Evolutionary conservation across 352 stramenopile species (phyloP).

Genomic region (Phytophthora hybrid): DNA sequence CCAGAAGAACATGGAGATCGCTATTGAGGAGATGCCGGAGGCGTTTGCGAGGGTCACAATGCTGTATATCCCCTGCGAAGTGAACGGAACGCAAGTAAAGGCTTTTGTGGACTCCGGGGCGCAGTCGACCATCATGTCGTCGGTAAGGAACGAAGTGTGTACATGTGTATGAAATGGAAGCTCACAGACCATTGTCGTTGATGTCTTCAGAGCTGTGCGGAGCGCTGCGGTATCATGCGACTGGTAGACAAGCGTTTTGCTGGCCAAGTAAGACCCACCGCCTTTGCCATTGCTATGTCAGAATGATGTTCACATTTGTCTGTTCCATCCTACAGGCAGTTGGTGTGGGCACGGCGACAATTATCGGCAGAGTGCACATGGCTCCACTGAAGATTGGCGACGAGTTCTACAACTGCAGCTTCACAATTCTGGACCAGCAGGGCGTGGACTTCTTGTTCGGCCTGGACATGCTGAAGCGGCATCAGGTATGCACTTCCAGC

Average conservation of each 20-base stretch:
- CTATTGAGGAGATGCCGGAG: conserved; percentile 90
- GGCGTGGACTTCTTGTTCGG: conserved; percentile 98
- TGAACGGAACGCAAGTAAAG: conserved; percentile 87
- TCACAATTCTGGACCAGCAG: conserved; percentile 94
- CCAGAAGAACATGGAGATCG: conserved; percentile 92
- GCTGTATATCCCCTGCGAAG: conserved; percentile 90
- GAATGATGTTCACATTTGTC: conserved; percentile 35
- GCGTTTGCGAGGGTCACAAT: conserved; percentile 88
- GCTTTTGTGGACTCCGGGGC: conserved; percentile 93
- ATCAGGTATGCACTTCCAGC: conserved; percentile 69
- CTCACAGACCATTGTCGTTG: conserved; percentile 1
- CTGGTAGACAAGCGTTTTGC: conserved; percentile 90
- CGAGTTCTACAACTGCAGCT: conserved; percentile 94
- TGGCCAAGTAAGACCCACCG: conserved; percentile 68
- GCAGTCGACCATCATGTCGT: conserved; percentile 94
- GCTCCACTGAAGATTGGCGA: conserved; percentile 91
- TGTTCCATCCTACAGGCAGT: conserved; percentile 69
- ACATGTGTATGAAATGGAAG: not conserved
- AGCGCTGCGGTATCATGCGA: conserved; percentile 92
- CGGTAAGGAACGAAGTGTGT: conserved; percentile 43
- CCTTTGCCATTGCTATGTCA: not conserved
- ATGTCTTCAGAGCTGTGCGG: conserved; percentile 75
- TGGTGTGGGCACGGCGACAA: conserved; percentile 96
- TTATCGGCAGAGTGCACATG: conserved; percentile 96
- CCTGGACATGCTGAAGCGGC: conserved; percentile 98